phyloP scores from a whole-genome alignment of 106 monocot species.

The Gastrodia elata region DNA sequence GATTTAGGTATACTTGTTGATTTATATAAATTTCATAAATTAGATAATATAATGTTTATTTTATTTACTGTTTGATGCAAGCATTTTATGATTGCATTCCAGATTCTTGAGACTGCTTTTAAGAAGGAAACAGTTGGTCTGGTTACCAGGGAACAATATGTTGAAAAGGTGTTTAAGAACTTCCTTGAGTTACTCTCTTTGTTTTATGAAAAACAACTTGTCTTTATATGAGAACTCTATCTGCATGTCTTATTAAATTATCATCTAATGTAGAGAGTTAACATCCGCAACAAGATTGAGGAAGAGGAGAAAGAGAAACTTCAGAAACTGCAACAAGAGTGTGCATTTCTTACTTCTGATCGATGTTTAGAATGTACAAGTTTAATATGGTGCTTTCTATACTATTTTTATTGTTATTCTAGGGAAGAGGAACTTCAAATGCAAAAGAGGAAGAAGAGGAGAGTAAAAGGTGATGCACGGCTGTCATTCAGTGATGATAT shows the following conservation, averaged over 20 bases:
- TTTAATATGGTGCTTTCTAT: neutral
- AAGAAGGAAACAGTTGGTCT: slow-evolving; percentile 99
- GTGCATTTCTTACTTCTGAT: slow-evolving; percentile 5
- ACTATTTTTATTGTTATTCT: neutral
- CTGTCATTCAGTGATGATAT: slow-evolving; percentile 85
- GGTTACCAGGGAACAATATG: slow-evolving; percentile 95
- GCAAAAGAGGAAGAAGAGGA: slow-evolving; percentile 86
- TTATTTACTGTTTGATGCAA: neutral
- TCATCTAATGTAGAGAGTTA: slow-evolving; percentile 66
- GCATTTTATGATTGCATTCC: neutral
- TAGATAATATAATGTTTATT: neutral
- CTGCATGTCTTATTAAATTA: neutral
- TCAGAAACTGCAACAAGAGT: slow-evolving; percentile 91
- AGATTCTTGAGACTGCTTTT: slow-evolving; percentile 98
- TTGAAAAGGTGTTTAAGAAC: slow-evolving; percentile 73
- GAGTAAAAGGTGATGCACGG: slow-evolving; percentile 68
- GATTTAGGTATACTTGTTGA: neutral
- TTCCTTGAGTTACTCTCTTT: neutral
- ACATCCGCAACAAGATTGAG: slow-evolving; percentile 89
- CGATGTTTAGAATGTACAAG: neutral
- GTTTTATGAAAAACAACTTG: neutral
- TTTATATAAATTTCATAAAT: neutral
- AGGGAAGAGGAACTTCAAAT: slow-evolving; percentile 90
- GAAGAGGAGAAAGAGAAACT: slow-evolving; percentile 99
- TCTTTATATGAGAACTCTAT: neutral